Evolutionary conservation across 441 rosid genomes (phyloP), one percentile per base, ranked within the genome.

Genomic region (California macrophylla): DNA sequence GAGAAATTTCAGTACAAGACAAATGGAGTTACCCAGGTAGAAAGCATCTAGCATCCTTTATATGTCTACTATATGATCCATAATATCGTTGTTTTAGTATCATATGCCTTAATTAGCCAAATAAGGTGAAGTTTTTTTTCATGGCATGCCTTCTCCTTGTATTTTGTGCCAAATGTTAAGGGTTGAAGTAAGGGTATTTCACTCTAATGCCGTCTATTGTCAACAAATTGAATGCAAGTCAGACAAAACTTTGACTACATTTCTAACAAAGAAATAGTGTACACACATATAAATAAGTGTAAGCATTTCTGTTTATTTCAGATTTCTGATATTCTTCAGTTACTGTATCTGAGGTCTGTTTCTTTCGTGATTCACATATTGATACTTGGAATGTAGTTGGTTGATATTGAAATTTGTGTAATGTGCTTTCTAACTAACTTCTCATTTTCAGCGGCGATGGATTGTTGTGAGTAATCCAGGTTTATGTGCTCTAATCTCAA

Each of bases 1-100:
- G 75, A 72, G 58, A 72, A 72, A 29, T 72, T 72, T 67, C 70
- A 72, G 75, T 66, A 66, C 54, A 72, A 72, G 38, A 72, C 71
- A 1, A 72, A 72, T 72, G 75, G 75, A 28, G 75, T 72, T n/a
- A 72, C 75, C 9, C 75, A 60, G 13, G 69, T 67, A 72, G 45
- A 42, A 38, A 56, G 25, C 47, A 23, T 38, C 69, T 24, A 64
- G 0, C 23, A 28, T 64, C 0, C 0, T 30, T 16, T 25, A 34
- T 65, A 64, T 34, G 52, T 26, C 38, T 65, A 10, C 2, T 16
- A 13, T 65, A 28, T 34, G 45, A 34, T 38, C 26, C 54, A 66
- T 20, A 34, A 23, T 66, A 38, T 15, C 28, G 38, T 38, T 20
- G 24, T 7, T 66, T 66, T 66, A 8, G 54, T 66, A 20, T 32